Evolutionary conservation across 2,329 filamentous ascomycete species (phyloP).

Genomic region (Ophiostoma sp.): DNA sequence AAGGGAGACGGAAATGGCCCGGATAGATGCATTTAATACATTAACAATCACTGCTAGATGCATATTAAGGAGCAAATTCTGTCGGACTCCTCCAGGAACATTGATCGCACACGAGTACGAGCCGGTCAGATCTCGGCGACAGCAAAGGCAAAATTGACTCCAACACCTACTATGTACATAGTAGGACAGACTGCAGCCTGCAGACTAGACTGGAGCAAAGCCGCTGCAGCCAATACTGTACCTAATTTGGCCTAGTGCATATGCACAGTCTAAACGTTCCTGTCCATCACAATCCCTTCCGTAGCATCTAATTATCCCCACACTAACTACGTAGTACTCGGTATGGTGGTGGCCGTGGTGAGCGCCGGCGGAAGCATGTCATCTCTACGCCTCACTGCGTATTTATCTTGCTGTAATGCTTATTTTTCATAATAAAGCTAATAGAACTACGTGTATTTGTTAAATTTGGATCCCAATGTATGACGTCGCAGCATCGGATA

Average conservation of each 20-base stretch:
- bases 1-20: neutral
- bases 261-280: slow-evolving; percentile 1
- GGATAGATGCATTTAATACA: neutral
- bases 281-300: slow-evolving; percentile 6
- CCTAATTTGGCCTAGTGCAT: slow-evolving; percentile 11
- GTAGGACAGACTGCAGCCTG: neutral
- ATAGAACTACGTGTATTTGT: too few relatives aligned
- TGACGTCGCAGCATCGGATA: too few relatives aligned
- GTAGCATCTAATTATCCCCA: neutral
- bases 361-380: neutral
- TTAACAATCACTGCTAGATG: neutral
- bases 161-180: too few relatives aligned
- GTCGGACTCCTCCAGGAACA: neutral
- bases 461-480: too few relatives aligned
- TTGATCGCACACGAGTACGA: slow-evolving; percentile 4
- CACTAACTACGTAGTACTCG: neutral
- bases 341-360: neutral
- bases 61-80: neutral
- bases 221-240: neutral
- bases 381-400: neutral
- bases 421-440: neutral
- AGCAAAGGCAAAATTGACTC: neutral
- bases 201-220: neutral
- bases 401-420: neutral
- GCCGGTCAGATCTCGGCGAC: slow-evolving; percentile 6